Conservation (phyloP, 2,329 filamentous ascomycete species). For the Curvularia hawaiiensis region DNA sequence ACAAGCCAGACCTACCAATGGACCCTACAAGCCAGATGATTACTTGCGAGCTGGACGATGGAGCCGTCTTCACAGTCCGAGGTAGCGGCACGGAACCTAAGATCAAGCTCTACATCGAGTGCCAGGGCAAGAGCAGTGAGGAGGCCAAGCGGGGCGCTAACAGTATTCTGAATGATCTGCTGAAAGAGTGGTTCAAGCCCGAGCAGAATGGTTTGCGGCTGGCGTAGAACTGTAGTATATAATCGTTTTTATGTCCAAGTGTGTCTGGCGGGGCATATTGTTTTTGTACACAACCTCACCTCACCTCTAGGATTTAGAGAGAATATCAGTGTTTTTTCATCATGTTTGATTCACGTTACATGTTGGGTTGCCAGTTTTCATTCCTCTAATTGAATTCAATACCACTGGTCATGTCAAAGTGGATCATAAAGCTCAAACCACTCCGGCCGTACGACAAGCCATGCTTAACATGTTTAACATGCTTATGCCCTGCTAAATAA, state of each 20-base stretch:
- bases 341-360: neutral
- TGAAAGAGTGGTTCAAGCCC: constrained; percentile 57
- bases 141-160: constrained; percentile 53
- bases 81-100: constrained; percentile 70
- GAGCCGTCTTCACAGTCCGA: constrained; percentile 63
- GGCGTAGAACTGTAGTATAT: constrained; percentile 19
- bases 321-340: neutral
- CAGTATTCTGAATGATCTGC: constrained; percentile 52
- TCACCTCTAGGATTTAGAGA: neutral
- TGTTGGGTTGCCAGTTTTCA: neutral
- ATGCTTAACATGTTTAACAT: too few species aligned
- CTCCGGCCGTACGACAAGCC: too few species aligned
- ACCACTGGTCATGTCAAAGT: neutral
- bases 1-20: constrained; percentile 60
- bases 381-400: neutral
- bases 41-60: constrained; percentile 62
- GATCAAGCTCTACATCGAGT: constrained; percentile 65
- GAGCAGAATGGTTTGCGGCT: constrained; percentile 44
- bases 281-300: neutral
- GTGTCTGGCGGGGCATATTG: neutral
- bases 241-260: neutral
- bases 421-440: too few species aligned
- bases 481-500: too few species aligned
- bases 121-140: constrained; percentile 48
- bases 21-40: constrained; percentile 67